Percentiles rank a stretch among this genome's conserved stretches.
Conservation (phyloP, 2,329 filamentous ascomycete species). For the Septoria petroselini region DNA sequence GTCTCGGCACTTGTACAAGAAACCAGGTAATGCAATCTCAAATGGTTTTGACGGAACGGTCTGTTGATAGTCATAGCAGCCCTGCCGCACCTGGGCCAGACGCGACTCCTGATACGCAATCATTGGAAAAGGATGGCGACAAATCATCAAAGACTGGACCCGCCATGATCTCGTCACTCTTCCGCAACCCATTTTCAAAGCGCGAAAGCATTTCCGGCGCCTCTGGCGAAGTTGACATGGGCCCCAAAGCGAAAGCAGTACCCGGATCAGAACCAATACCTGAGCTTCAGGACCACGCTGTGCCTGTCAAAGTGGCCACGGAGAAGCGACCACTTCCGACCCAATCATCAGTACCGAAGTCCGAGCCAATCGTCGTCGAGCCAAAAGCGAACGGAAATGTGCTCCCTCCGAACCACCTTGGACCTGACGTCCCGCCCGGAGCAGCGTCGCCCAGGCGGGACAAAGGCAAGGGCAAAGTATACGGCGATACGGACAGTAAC, state of each 20-base stretch:
- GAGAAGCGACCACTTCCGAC: conserved; percentile 6
- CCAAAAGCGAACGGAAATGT: neutral
- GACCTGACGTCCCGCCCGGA: conserved; percentile 6
- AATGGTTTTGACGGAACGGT: neutral
- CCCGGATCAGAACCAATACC: conserved; percentile 11
- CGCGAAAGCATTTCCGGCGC: conserved; percentile 13
- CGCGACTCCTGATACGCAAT: neutral
- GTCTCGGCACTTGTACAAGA: neutral
- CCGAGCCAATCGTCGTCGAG: conserved; percentile 5
- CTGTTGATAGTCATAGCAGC: conserved; percentile 2
- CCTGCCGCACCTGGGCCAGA: neutral
- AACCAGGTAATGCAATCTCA: neutral
- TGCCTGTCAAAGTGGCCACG: conserved; percentile 1
- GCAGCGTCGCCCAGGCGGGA: conserved; percentile 13
- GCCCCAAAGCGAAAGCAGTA: conserved; percentile 5
- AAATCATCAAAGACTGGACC: conserved; percentile 1
- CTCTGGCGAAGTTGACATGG: conserved; percentile 5
- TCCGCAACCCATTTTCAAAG: conserved; percentile 14
- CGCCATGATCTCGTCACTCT: conserved; percentile 9
- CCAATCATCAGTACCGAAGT: conserved; percentile 1
- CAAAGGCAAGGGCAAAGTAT: conserved; percentile 17
- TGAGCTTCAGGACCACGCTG: conserved; percentile 4
- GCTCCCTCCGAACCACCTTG: conserved; percentile 5
- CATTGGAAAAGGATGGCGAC: neutral
- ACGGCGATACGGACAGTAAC: conserved; percentile 12